Base-by-base conservation (phyloP, 495 filamentous ascomycete genomes). In the Ramalina peruviana region DNA sequence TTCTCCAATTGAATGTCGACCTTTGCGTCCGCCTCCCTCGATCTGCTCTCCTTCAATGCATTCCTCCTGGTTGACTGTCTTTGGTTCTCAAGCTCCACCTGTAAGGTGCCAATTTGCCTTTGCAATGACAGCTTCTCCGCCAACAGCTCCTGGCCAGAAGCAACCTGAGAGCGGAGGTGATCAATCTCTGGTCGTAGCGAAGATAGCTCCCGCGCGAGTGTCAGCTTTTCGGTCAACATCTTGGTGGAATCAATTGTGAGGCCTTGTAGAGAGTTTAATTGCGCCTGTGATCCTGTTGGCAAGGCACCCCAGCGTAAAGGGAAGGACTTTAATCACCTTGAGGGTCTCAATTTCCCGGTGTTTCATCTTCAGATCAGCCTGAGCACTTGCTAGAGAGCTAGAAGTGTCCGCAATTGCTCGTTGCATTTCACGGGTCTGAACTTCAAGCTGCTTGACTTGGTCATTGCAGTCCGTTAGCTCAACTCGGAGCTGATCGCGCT, bases 31-130 rank as follows among this genome's bases (percentile, higher is more conserved):
- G 81, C 59, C 59, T 65, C 56, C 17, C 44, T 48, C 40, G 62
- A 60, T 33, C 66, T 66, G 2, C 58, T 51, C 25, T 69, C 71
- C 41, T 76, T 81, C 9, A 72, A 69, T 10, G 73, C 64, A 0
- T 69, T 75, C 46, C 80, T 78, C 49, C 83, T 76, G 20, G 77
- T 69, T 2, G 81, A 72, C 23, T 80, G 74, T 60, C 81, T 89
- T 60, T 89, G 83, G 43, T 81, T 80, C 49, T 86, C 85, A 9
- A 94, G 71, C 58, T 92, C 83, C 39, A 86, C 75, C 58, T 94
- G 82, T 4, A 90, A 58, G 4, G 80, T 77, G 58, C 70, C 82
- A 36, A 94, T 60, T 62, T 87, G 81, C 25, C 83, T 75, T 57
- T 88, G 79, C 13, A 95, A 63, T 15, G 80, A 73, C 16, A 87